Percentiles rank a stretch among this genome's conserved stretches.
Evolutionary conservation across 352 stramenopile species (phyloP).

Genomic region (Phytopythium oedochilum): DNA sequence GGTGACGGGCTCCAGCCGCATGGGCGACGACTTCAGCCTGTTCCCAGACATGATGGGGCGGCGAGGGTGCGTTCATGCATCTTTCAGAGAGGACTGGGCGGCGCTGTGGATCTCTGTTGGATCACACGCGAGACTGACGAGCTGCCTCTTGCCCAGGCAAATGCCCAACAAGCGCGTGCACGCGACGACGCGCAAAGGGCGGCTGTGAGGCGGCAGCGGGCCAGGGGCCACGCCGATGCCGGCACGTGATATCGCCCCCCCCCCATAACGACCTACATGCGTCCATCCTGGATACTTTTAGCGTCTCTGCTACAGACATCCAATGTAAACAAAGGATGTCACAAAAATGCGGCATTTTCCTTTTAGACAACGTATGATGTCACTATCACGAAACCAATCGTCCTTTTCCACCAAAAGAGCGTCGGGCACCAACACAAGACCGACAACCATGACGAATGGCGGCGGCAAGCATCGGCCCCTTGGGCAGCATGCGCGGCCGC

Average conservation of each 20-base stretch:
- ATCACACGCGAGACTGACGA: not conserved
- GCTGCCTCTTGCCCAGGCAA: slow-evolving; percentile 11
- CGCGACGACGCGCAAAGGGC: slow-evolving; percentile 48
- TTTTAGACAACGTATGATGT: no score
- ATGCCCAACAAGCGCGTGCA: slow-evolving; percentile 43
- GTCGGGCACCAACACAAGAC: no score
- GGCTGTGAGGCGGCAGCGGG: slow-evolving; percentile 27
- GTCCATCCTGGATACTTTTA: no score
- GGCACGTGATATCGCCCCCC: not conserved
- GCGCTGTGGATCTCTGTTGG: not conserved
- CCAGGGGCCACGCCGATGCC: not conserved
- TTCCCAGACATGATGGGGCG: slow-evolving; percentile 36
- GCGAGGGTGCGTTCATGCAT: slow-evolving; percentile 35
- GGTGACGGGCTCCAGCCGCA: slow-evolving; percentile 21
- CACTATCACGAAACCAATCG: no score
- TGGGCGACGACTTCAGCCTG: slow-evolving; percentile 37
- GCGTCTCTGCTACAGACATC: no score
- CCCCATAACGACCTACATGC: no score
- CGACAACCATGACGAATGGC: slow-evolving; percentile 16
- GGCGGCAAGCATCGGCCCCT: slow-evolving; percentile 8
- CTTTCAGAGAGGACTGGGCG: not conserved
- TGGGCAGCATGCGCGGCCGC: slow-evolving; percentile 1
- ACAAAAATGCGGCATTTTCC: no score
- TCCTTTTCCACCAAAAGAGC: no score
- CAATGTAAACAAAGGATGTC: no score